Base-by-base conservation (phyloP, 2,329 filamentous ascomycete genomes). In the Colletotrichum gloeosporioides region DNA sequence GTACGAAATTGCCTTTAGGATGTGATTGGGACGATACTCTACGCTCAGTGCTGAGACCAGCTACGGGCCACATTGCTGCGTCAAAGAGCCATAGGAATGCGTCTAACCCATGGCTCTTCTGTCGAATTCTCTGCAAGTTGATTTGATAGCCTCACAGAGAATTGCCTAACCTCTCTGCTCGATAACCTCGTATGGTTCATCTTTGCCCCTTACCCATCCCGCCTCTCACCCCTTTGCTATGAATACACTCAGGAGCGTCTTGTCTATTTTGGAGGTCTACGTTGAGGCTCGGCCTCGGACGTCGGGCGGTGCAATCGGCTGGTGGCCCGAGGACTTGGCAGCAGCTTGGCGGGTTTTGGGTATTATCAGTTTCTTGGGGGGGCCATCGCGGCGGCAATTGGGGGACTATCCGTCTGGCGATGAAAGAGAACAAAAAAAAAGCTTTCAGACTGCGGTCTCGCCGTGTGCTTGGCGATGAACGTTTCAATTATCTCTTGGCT, bases 401-500 rank as follows among this genome's bases (percentile, higher is more conserved):
- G 36, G 32, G 39, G 15, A 55, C 59, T 59, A 49, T 10, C 67
- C 53, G 67, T 29, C 34, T 53, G 16, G 61, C 9, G 22, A 25
- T 16, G 49, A 4, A 27, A 29, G 25, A 44, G 22, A 32, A 64
- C 34, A 18, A 67, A 64, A 34, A 34, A 67, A 76, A 76, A 62
- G 44, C n/a, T 73, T 73, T 66, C 53, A 36, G 36, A n/a, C 57
- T 61, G 25, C 39, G 15, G 69, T 49, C 69, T 64, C 69, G 62
- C 22, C 32, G 49, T 25, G 27, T 18, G 16, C 73, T 76, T 76
- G 73, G 69, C 73, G 70, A 69, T 64, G 34, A 73, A 76, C 73
- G 73, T 76, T 76, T 76, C 73, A 73, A 73, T 63, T 59, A 36
- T 65, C 27, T 69, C 73, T 76, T 76, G 73, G 73, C 73, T 22